Percentiles rank a stretch among this genome's conserved stretches.
phyloP scores from a whole-genome alignment of 2,329 filamentous ascomycete genomes.

The Clonostachys rhizophaga region DNA sequence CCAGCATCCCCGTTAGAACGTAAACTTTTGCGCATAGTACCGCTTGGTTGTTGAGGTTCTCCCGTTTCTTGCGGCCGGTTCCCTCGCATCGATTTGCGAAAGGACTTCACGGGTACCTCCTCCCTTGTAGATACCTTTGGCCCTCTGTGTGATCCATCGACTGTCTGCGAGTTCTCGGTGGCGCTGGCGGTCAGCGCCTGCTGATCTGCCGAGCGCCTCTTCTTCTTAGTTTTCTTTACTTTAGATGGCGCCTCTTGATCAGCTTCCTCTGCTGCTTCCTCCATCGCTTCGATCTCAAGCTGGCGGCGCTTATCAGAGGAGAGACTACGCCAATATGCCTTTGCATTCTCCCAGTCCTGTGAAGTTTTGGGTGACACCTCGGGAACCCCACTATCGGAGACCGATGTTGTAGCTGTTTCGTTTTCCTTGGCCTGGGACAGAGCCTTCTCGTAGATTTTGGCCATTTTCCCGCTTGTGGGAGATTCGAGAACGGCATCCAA shows the following conservation, averaged over 20 bases:
- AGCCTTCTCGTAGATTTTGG: slow-evolving; percentile 11
- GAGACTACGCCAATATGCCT: slow-evolving; percentile 65
- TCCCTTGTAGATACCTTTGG: neutral
- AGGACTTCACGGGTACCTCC: slow-evolving; percentile 11
- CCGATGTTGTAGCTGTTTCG: slow-evolving; percentile 3
- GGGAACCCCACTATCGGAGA: neutral
- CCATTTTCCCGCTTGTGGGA: slow-evolving; percentile 25
- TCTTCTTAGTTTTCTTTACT: slow-evolving; percentile 28
- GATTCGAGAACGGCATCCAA: slow-evolving; percentile 67
- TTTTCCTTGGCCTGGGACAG: slow-evolving; percentile 10
- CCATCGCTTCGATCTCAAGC: slow-evolving; percentile 52
- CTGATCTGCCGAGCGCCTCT: slow-evolving; percentile 12
- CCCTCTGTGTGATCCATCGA: neutral
- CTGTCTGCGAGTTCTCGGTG: neutral
- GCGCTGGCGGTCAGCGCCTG: slow-evolving; percentile 1
- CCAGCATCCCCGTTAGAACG: slow-evolving; percentile 7
- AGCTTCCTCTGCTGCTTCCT: slow-evolving; percentile 44
- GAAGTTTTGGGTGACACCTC: slow-evolving; percentile 2
- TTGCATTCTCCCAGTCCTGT: slow-evolving; percentile 63
- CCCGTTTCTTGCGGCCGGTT: slow-evolving; percentile 11
- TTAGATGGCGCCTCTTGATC: slow-evolving; percentile 16
- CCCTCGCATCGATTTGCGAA: slow-evolving; percentile 43
- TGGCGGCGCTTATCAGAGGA: slow-evolving; percentile 58
- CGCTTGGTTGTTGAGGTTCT: slow-evolving; percentile 2
- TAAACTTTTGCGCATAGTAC: slow-evolving; percentile 20